Evolutionary conservation across 1,284 basidiomycete species (phyloP).

Genomic region (Trametes sp.): DNA sequence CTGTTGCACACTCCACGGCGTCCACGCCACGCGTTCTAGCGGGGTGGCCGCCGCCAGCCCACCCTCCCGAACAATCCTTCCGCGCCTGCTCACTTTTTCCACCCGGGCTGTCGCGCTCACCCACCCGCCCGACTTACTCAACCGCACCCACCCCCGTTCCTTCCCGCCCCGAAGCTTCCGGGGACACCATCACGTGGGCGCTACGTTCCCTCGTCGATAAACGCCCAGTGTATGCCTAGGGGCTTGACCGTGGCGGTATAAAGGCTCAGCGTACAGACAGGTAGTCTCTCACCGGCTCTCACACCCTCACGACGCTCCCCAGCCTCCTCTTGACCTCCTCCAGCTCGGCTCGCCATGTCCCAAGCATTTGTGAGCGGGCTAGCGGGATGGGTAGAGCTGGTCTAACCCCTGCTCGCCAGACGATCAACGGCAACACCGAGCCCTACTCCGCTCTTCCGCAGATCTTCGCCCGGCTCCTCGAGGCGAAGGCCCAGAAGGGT

Average conservation of each 20-base stretch:
- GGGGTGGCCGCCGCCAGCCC: not conserved
- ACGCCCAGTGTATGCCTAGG: slow-evolving; percentile 15
- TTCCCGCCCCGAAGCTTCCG: slow-evolving; percentile 16
- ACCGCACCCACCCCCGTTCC: slow-evolving; percentile 12
- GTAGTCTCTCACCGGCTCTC: slow-evolving; percentile 16
- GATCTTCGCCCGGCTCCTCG: slow-evolving; percentile 60
- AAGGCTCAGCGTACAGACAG: slow-evolving; percentile 11
- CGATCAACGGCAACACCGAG: slow-evolving; percentile 52
- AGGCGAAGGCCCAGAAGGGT: slow-evolving; percentile 77
- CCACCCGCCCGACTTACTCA: not conserved
- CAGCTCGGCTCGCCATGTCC: slow-evolving; percentile 7
- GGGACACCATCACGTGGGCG: slow-evolving; percentile 23
- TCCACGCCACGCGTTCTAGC: not conserved
- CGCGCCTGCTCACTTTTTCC: not conserved
- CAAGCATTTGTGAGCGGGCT: slow-evolving; percentile 11
- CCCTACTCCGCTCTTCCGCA: slow-evolving; percentile 63
- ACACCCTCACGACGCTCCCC: slow-evolving; percentile 12
- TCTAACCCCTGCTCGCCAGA: slow-evolving; percentile 31
- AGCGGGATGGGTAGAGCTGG: not conserved
- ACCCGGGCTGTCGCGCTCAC: not conserved
- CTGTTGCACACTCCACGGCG: too few species aligned
- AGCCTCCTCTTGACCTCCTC: not conserved
- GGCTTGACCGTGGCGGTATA: slow-evolving; percentile 22
- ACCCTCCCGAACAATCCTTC: not conserved
- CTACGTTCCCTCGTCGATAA: slow-evolving; percentile 6